Conservation (phyloP, 805 yeast genomes). For the Starmerella stellata region DNA sequence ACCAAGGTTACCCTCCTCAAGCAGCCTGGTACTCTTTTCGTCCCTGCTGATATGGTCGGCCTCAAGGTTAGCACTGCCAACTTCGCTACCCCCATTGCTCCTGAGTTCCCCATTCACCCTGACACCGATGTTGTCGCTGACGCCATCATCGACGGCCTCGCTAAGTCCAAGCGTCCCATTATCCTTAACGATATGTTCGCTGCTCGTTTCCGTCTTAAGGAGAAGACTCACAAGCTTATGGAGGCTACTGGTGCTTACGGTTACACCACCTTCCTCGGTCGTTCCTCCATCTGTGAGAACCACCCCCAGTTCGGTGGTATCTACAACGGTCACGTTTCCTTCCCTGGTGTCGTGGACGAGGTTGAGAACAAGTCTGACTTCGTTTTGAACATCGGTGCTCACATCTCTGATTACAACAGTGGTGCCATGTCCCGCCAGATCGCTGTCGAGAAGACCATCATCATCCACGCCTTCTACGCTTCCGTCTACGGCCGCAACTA, state of each 20-base stretch:
- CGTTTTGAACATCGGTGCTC: slow-evolving; percentile 51
- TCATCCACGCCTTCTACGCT: slow-evolving; percentile 37
- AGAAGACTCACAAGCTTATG: slow-evolving; percentile 34
- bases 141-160: slow-evolving; percentile 33
- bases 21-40: slow-evolving; percentile 65
- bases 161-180: slow-evolving; percentile 40
- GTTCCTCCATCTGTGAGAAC: slow-evolving; percentile 58
- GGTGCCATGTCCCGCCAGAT: slow-evolving; percentile 43
- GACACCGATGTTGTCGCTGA: slow-evolving; percentile 26
- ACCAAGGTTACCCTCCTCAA: slow-evolving; percentile 35
- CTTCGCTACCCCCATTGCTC: slow-evolving; percentile 23
- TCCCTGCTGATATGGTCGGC: slow-evolving; percentile 56
- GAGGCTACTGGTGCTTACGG: slow-evolving; percentile 34
- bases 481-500: slow-evolving; percentile 29
- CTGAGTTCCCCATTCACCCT: slow-evolving; percentile 18
- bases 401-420: slow-evolving; percentile 47
- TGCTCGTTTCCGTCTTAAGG: slow-evolving; percentile 28
- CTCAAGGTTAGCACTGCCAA: slow-evolving; percentile 24
- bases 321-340: slow-evolving; percentile 46
- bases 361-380: slow-evolving; percentile 41
- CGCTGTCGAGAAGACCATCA: slow-evolving; percentile 28
- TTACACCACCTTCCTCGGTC: slow-evolving; percentile 49
- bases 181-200: slow-evolving; percentile 55
- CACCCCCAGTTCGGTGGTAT: slow-evolving; percentile 47
- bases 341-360: slow-evolving; percentile 30